A percentile compares a stretch with the other conserved stretches of the same genome.
Conservation (phyloP, 2,329 filamentous ascomycete species). For the Calonectria pseudoreteaudii region DNA sequence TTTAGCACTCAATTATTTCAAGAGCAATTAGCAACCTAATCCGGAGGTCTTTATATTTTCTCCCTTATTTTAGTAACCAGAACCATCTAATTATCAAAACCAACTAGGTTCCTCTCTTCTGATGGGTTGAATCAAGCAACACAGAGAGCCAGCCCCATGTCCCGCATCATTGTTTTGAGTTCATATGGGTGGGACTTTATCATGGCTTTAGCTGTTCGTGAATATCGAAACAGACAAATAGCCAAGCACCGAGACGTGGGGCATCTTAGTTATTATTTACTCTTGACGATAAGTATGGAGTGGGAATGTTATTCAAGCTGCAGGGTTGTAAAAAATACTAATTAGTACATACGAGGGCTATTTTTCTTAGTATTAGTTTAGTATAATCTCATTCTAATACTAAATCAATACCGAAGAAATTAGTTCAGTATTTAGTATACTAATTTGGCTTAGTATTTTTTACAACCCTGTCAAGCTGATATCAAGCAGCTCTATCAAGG, state of each 20-base stretch:
- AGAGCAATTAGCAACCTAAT: conserved; percentile 22
- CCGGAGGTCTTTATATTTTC: too few relatives aligned
- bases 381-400: too few relatives aligned
- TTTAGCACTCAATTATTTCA: conserved; percentile 30
- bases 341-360: too few relatives aligned
- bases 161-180: conserved; percentile 7
- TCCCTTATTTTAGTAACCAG: background rate
- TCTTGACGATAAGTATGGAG: background rate
- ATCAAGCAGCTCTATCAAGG: too few relatives aligned
- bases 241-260: background rate
- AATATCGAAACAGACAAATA: background rate
- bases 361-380: too few relatives aligned
- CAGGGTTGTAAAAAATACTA: too few relatives aligned
- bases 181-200: conserved; percentile 1
- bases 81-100: too few relatives aligned
- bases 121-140: background rate
- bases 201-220: background rate
- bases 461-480: too few relatives aligned
- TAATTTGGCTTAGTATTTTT: too few relatives aligned
- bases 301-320: background rate
- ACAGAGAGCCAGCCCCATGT: conserved; percentile 3
- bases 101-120: background rate
- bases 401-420: too few relatives aligned
- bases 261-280: background rate
- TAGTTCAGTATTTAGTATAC: too few relatives aligned